Conservation (phyloP, 805 yeast genomes). For the Pichia nakasei region DNA sequence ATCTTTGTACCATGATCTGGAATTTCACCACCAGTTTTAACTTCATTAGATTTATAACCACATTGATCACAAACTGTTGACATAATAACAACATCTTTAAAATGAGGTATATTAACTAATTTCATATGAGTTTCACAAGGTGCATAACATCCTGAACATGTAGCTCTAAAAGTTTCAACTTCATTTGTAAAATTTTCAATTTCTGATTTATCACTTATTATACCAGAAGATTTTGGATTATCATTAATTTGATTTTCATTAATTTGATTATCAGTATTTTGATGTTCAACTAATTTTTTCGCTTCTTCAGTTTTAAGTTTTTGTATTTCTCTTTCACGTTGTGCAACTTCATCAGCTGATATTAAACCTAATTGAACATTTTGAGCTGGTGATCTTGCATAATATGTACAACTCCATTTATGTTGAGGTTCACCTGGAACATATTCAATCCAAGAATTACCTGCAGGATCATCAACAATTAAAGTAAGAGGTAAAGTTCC, state of each 20-base stretch:
- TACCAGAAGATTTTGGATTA: slow-evolving; percentile 44
- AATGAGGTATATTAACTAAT: slow-evolving; percentile 92
- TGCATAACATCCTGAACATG: slow-evolving; percentile 83
- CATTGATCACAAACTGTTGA: slow-evolving; percentile 86
- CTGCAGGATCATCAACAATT: slow-evolving; percentile 85
- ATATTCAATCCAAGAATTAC: slow-evolving; percentile 93
- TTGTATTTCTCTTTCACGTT: slow-evolving; percentile 32
- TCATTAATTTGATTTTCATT: slow-evolving; percentile 19
- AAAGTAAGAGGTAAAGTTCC: slow-evolving; percentile 70
- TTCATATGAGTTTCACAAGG: slow-evolving; percentile 94
- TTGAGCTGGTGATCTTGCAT: slow-evolving; percentile 80
- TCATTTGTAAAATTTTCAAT: slow-evolving; percentile 79
- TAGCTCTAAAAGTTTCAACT: slow-evolving; percentile 85
- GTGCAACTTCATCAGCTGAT: slow-evolving; percentile 55
- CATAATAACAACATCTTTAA: slow-evolving; percentile 95
- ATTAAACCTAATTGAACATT: slow-evolving; percentile 76
- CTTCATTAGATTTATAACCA: slow-evolving; percentile 95
- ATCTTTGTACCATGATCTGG: slow-evolving; percentile 78
- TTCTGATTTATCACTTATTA: slow-evolving; percentile 62
- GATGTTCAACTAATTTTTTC: slow-evolving; percentile 17
- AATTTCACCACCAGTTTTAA: slow-evolving; percentile 95
- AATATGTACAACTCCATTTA: slow-evolving; percentile 83
- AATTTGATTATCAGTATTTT: slow-evolving; percentile 27
- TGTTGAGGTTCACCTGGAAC: slow-evolving; percentile 80
- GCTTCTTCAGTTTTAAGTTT: slow-evolving; percentile 12